phyloP scores from a whole-genome alignment of 2,329 filamentous ascomycete genomes.

The Cryphonectria nitschkei region DNA sequence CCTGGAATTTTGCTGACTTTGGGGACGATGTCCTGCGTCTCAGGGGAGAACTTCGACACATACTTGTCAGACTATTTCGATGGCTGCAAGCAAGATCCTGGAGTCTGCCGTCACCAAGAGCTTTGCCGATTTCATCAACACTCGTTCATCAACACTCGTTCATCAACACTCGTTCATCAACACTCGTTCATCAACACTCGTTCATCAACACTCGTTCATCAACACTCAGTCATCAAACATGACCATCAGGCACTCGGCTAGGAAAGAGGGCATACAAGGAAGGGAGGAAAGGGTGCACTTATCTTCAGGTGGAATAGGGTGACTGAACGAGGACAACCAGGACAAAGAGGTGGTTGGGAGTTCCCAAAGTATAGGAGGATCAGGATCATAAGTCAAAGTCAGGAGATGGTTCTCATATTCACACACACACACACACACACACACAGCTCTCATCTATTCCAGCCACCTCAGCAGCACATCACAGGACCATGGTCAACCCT shows the following conservation, averaged over 20 bases:
- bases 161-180: neutral
- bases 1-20: neutral
- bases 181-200: neutral
- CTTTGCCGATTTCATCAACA: neutral
- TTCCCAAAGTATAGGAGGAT: neutral
- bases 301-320: no score
- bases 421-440: neutral
- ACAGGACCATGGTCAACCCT: neutral
- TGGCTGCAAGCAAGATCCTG: neutral
- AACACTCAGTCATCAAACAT: neutral
- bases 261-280: neutral
- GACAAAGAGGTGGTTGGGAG: neutral
- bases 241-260: neutral
- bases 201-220: no score
- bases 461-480: neutral
- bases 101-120: neutral
- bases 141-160: neutral
- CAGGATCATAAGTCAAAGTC: neutral
- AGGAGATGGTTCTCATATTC: neutral
- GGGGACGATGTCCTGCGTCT: no score
- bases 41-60: neutral
- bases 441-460: no score
- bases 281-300: no score
- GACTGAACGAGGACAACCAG: neutral
- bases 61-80: neutral